Evolutionary conservation across 1,139 yeast genomes (phyloP), one percentile per base, ranked within the genome.

Genomic region (Yamadazyma diddensiae): DNA sequence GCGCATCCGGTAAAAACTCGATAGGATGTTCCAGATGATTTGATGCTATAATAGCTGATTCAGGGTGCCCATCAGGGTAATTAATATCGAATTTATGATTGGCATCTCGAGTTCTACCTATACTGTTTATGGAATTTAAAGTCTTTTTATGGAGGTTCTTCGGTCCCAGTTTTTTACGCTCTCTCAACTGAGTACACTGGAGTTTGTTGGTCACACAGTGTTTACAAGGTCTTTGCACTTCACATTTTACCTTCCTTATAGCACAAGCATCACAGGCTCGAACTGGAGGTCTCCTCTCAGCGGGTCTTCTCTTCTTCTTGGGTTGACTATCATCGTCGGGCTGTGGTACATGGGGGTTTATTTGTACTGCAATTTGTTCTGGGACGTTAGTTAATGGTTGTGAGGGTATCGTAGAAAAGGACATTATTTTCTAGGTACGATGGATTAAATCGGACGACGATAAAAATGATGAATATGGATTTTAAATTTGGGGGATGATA

Each of bases 211-310:
- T 48, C 17, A 57, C 49, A 48, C 74, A 68, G 35, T 62, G 68
- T 21, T 46, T 33, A 47, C 74, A 68, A 1, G 73, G 74, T 23
- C 67, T 53, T 24, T 42, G 43, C 17, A 50, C 52, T 34, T 65
- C 71, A 47, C 74, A 68, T 36, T 59, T 59, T 21, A 66, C 67
- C 44, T 68, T 68, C 22, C 73, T 43, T 13, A 64, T 53, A 14
- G 72, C 65, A 49, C 74, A 68, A 6, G 69, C 73, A 42, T 68
- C 74, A 41, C 74, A 68, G 7, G 74, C 65, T 32, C 65, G 32
- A 2, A 48, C 48, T 15, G 52, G 54, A 2, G 53, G 35, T 24
- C 45, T 52, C n/a, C n/a, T n/a, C n/a, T n/a, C n/a, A n/a, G n/a
- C n/a, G n/a, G n/a, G n/a, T n/a, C n/a, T n/a, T 23, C 60, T 37